Base-by-base conservation (phyloP, 768 basidiomycete genomes). In the Tylopilus rubrobrunneus region DNA sequence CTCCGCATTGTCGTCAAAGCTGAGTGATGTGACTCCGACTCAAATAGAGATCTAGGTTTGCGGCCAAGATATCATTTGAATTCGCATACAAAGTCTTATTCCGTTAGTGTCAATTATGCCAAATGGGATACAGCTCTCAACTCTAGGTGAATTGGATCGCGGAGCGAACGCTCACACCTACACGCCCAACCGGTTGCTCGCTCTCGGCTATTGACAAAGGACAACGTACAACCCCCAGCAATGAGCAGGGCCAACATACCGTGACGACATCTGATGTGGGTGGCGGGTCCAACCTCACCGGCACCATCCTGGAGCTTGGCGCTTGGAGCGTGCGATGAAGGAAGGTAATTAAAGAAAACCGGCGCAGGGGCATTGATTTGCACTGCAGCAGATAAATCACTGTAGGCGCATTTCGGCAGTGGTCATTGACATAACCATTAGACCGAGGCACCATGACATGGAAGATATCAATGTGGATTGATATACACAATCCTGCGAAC, bases 401-500 rank as follows among this genome's bases (percentile, higher is more conserved):
- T 11, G 31, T 31, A 11, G 11, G 34, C 14, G 14, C 37, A 37
- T 7, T 37, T 37, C 37, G 7, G 14, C 6, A 17, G 37, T 6
- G 6, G 37, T 37, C 3, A n/a, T 19, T 19, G 19, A 19, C 19
- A 19, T 37, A n/a, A 7, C 17, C 17, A 19, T 19, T n/a, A 19
- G n/a, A 19, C 17, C 39, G 39, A 39, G 7, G 8, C 39, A 39
- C 8, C 5, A 39, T 39, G 7, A 17, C 15, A 37, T 10, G n/a
- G 39, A 39, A 39, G n/a, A 4, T n/a, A 7, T n/a, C 19, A 19
- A 19, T 1, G 29, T 33, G 10, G 28, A 29, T 46, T 19, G 19
- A 17, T 0, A 29, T 29, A 9, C 75, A 80, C 49, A 89, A 87
- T 0, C 93, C 93, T 61, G 86, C 81, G 5, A 64, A 69, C 1